Base-by-base conservation (phyloP, 1,284 basidiomycete species). In the Tranzscheliella williamsii region DNA sequence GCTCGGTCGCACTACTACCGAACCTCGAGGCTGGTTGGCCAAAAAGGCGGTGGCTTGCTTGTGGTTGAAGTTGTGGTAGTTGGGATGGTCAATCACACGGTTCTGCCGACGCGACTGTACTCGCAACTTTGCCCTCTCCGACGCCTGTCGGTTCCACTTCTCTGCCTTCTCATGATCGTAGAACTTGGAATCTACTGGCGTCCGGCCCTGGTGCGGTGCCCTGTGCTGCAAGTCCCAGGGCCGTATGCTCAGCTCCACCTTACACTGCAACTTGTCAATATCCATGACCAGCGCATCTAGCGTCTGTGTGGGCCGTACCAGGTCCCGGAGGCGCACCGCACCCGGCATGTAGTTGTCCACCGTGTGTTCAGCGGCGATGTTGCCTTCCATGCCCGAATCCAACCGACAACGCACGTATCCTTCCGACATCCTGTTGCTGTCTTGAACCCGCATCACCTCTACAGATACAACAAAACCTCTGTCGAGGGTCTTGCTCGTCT, bases 1-100 rank as follows among this genome's bases (percentile, higher is more conserved):
- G 24, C 91, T 95, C 0, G 95, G 95, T 35, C 95, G 84, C 64
- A 99, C 91, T 24, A 99, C 90, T 36, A 72, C 72, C 2, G 67
- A 50, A 20, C 74, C 95, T 23, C 90, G 85, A 69, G 92, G 91
- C 79, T 91, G 88, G 62, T 87, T 87, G 48, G 91, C 89, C 43
- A 99, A 82, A 78, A 88, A 90, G 43, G 85, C 83, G 79, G 98
- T 94, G 2, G 95, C 93, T 68, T 96, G 89, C 17, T 83, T 81
- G 26, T 90, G 86, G 73, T 91, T 94, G 83, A 96, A 88, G 76
- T 95, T 91, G 77, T 94, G 90, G 85, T 96, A 99, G 80, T 96
- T 93, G 3, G 95, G 95, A 78, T 99, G 95, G 77, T 97, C 93
- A 81, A 98, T 91, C 37, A 94, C 86, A 21, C 95, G 84, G 31